Percentiles rank a stretch among this genome's conserved stretches.
Evolutionary conservation across 2,329 filamentous ascomycete species (phyloP).

Genomic region (Colletotrichum lentis): DNA sequence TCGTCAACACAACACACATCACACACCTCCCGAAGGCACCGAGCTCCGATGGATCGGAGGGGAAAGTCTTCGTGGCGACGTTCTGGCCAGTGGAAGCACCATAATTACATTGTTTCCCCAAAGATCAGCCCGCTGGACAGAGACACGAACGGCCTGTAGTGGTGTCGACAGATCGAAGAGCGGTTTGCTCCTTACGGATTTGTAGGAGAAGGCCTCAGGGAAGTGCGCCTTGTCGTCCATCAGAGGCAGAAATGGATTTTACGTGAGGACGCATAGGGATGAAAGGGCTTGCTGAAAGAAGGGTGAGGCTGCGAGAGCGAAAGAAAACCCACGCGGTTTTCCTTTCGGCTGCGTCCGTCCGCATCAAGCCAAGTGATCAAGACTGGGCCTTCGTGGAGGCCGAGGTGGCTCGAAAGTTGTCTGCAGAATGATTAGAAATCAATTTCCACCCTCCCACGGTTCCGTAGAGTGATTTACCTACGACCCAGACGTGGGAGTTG

Average conservation of each 20-base stretch:
- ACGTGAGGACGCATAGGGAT: not conserved
- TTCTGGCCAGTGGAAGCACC: slow-evolving; percentile 12
- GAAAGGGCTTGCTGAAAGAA: not conserved
- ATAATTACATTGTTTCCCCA: slow-evolving; percentile 13
- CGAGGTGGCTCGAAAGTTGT: not conserved
- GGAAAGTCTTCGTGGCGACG: slow-evolving; percentile 10
- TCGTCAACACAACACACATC: not conserved
- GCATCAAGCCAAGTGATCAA: slow-evolving; percentile 14
- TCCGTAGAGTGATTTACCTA: not conserved
- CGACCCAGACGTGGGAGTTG: not conserved
- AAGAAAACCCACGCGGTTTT: not conserved
- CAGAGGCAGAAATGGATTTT: not conserved
- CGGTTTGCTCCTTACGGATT: slow-evolving; percentile 8
- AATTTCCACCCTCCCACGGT: not conserved
- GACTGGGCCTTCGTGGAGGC: not conserved
- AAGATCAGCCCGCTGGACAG: slow-evolving; percentile 14
- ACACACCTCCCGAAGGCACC: not conserved
- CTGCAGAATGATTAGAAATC: not conserved
- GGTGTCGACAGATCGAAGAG: not conserved
- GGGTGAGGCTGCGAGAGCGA: not conserved
- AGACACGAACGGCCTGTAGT: not conserved
- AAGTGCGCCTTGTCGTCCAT: not conserved
- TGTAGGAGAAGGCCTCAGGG: not conserved
- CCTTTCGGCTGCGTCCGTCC: not conserved
- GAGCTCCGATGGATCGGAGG: not conserved